Conservation (phyloP, 2,329 filamentous ascomycete species). For the Colletotrichum lupini region DNA sequence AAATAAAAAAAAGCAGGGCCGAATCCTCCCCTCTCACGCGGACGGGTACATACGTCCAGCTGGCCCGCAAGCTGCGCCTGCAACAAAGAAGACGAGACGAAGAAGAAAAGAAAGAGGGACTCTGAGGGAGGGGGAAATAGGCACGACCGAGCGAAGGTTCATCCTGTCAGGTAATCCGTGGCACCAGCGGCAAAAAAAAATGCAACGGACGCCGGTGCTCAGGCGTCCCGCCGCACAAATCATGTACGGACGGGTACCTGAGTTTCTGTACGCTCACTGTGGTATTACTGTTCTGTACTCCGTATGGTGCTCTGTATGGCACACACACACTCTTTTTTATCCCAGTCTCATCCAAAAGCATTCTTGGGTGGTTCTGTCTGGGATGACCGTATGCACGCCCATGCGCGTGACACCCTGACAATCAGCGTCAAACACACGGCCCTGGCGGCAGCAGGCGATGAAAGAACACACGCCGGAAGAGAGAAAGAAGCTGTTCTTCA, state of each 20-base stretch:
- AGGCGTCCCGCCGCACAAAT: conserved; percentile 7
- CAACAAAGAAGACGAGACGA: neutral
- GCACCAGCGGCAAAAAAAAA: conserved; percentile 6
- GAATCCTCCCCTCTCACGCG: neutral
- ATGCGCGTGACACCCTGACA: conserved; percentile 27
- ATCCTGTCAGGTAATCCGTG: conserved; percentile 26
- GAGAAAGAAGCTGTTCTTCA: neutral
- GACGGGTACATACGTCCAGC: conserved; percentile 8
- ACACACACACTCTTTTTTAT: neutral
- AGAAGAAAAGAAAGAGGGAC: neutral
- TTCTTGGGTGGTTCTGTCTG: neutral
- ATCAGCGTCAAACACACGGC: conserved; percentile 23
- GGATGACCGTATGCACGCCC: neutral
- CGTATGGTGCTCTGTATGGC: neutral
- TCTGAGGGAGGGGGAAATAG: neutral
- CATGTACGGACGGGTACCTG: conserved; percentile 14
- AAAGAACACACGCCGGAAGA: neutral
- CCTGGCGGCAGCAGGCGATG: neutral
- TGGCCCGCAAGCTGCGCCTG: conserved; percentile 1
- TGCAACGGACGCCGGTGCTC: conserved; percentile 30
- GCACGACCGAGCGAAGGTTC: conserved; percentile 28
- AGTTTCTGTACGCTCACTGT: neutral
- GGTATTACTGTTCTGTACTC: neutral
- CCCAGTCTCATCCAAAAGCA: conserved; percentile 16
- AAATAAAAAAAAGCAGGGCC: neutral